Evolutionary conservation across 2,329 filamentous ascomycete species (phyloP), one percentile per base, ranked within the genome.

Genomic region (Colletotrichum sp.): DNA sequence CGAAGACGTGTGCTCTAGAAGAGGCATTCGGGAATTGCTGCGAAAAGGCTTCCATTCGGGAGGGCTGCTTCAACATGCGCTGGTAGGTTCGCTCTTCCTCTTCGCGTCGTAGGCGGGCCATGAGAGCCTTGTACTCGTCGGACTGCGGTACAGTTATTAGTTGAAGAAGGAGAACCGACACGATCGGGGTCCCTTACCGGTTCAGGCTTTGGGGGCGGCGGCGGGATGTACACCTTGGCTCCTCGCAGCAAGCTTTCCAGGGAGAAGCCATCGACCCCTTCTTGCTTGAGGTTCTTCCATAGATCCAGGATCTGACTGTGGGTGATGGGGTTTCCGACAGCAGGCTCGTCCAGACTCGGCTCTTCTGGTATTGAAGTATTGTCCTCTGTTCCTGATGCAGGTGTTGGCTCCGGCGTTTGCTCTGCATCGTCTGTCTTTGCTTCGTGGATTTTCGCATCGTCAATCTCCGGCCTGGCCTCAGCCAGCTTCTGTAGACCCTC

Each of bases 11-110:
- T 15, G 89, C 90, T 78, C 79, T 80, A 77, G 87, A 84, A 9
- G 87, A 85, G n/a, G 87, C 83, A 68, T 84, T 81, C 22, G 92
- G 90, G 79, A 92, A 93, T 62, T 89, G 89, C 77, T 92, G 89
- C 34, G 88, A 84, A 80, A 94, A 93, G 22, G 90, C 89, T 78
- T 94, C 92, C 77, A 87, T 82, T 2, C 86, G 83, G 1, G 89
- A 84, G 3, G 87, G 85, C 3, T 93, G 91, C 77, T 93, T 92
- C 67, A 94, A 86, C 93, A 99, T 95, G 82, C 93, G 92, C 79
- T 95, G 91, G 87, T 99, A 99, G 69, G 92, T 90, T 77, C 94
- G 92, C 79, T 93, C 91, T 87, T 99, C 96, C 86, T 96, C 94
- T 81, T 97, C 93, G 76, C 90, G 92, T 78, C 95, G 95, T 25